Percentiles rank a stretch among this genome's conserved stretches.
Evolutionary conservation across 192 early-diverging fungal genomes (phyloP).

Genomic region (Glomus cerebriforme): DNA sequence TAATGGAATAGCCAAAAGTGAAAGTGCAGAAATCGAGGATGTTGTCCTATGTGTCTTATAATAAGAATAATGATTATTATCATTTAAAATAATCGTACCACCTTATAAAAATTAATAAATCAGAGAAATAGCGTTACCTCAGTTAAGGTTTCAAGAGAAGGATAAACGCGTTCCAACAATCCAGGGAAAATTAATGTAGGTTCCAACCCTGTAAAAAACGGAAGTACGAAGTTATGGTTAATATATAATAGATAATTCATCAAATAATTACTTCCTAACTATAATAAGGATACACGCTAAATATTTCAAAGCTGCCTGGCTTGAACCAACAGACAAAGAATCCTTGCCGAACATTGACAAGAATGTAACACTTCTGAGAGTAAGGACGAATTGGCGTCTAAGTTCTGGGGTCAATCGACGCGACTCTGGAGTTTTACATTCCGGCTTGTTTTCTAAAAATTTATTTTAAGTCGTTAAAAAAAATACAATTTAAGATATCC

Average conservation of each 20-base stretch:
- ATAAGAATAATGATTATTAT: background rate
- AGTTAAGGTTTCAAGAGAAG: conserved; percentile 81
- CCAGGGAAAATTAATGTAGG: conserved; percentile 79
- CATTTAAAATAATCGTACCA: background rate
- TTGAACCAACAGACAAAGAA: conserved; percentile 54
- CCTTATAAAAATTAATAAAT: background rate
- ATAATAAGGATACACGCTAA: conserved; percentile 60
- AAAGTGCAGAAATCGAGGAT: conserved; percentile 76
- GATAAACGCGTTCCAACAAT: conserved; percentile 82
- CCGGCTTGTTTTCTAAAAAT: conserved; percentile 49
- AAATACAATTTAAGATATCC: background rate
- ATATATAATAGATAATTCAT: background rate
- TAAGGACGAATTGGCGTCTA: conserved; percentile 62
- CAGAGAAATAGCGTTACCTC: conserved; percentile 44
- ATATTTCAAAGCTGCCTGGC: conserved; percentile 65
- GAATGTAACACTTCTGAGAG: conserved; percentile 59
- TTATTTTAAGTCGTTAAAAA: background rate
- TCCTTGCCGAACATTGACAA: conserved; percentile 80
- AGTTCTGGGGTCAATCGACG: conserved; percentile 61
- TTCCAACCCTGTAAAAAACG: conserved; percentile 53
- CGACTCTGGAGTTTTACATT: conserved; percentile 63
- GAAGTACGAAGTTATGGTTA: background rate
- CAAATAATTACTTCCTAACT: background rate
- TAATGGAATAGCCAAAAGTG: conserved; percentile 69
- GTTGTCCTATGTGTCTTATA: conserved; percentile 84